These are phyloP conservation scores for Closterium sp. DNA, from an alignment of 139 green algal genomes.

Conservation along the genomic window DNA sequence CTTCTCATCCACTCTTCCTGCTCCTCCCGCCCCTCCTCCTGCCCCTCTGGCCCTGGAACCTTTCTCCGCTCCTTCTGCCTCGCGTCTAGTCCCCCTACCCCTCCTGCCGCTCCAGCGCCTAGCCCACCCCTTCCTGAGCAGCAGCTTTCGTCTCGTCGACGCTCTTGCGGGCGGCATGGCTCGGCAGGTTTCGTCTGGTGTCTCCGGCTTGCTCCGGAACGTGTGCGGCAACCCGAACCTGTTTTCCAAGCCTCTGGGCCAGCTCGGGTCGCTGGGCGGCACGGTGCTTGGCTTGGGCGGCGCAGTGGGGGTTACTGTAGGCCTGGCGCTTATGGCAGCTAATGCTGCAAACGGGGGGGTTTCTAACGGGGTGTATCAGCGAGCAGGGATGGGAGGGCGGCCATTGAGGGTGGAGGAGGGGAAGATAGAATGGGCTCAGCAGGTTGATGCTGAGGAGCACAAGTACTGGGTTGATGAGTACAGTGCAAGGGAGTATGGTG, in stretches of 20 bases:
- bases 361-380: neutral
- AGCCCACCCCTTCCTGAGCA: neutral
- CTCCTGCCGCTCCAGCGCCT: neutral
- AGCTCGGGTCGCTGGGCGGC: neutral
- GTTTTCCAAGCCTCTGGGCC: neutral
- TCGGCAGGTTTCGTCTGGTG: neutral
- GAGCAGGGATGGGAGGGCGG: neutral
- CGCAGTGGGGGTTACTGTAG: neutral
- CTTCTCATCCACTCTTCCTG: neutral
- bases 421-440: neutral
- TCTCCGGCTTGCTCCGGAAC: neutral
- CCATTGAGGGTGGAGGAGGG: neutral
- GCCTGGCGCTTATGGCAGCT: neutral
- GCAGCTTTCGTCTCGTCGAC: neutral
- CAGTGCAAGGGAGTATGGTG: neutral
- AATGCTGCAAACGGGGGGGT: neutral
- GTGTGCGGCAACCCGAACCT: neutral
- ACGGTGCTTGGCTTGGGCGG: neutral
- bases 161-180: neutral
- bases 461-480: neutral
- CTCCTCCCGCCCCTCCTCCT: neutral
- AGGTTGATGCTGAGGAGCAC: neutral
- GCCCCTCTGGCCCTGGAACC: neutral
- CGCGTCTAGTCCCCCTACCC: neutral
- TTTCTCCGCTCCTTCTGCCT: neutral